Percentiles rank a stretch among this genome's conserved stretches.
Evolutionary conservation across 2,329 filamentous ascomycete species (phyloP).

Genomic region (Alternaria sp.): DNA sequence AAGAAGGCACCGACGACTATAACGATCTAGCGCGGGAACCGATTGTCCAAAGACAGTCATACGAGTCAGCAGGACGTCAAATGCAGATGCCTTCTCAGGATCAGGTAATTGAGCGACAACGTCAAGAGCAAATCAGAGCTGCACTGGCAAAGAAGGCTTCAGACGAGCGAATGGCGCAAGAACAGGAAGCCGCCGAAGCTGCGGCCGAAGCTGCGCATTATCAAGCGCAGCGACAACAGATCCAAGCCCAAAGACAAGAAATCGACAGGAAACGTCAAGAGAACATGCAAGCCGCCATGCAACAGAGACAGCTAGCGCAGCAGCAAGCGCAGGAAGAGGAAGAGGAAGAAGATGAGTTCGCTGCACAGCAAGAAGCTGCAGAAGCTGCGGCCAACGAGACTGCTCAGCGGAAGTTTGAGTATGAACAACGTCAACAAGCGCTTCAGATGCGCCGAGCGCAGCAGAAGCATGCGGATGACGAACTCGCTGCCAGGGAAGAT

Average conservation of each 20-base stretch:
- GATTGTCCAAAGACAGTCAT: neutral
- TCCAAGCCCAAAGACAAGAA: neutral
- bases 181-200: neutral
- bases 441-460: neutral
- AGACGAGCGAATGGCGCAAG: neutral
- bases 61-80: neutral
- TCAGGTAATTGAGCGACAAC: neutral
- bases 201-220: neutral
- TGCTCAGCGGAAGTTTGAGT: neutral
- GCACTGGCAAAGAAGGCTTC: neutral
- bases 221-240: neutral
- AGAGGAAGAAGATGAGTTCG: neutral
- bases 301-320: neutral
- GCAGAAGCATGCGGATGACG: neutral
- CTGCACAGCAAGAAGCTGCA: neutral
- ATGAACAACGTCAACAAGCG: neutral
- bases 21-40: neutral
- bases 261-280: neutral
- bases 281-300: neutral
- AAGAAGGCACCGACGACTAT: neutral
- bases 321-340: neutral
- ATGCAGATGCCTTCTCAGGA: neutral
- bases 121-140: neutral
- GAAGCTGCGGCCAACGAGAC: neutral
- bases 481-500: neutral